Evolutionary conservation across 192 early-diverging fungal genomes (phyloP), one percentile per base, ranked within the genome.

Genomic region (Mortierella hygrophila): DNA sequence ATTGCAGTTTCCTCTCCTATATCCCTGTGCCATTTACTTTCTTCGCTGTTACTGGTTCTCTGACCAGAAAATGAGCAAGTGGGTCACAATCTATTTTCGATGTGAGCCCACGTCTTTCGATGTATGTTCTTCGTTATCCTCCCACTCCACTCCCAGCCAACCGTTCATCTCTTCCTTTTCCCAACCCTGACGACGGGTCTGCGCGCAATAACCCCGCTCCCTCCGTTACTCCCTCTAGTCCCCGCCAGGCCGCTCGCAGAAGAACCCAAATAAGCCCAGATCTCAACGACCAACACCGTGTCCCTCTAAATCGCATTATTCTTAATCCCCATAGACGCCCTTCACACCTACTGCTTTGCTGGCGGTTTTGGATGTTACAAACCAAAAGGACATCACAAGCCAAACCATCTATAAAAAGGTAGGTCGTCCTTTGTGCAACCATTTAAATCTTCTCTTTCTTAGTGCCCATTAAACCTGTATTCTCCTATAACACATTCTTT

Each of bases 381-480:
- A 32, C 60, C n/a, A 65, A 29, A 29, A 29, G 1, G 4, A 29
- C n/a, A 65, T 65, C 60, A 65, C 29, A 65, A 65, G 60, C 60
- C 60, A 65, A 21, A 29, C n/a, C 26, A 32, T 65, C 60, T 65
- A 65, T 32, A 65, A 65, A 65, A 65, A 65, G 60, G 60, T 32
- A 23, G 55, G 8, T 7, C 0, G 11, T 16, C 29, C 11, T 52
- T 65, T 35, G 60, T 65, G 60, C 60, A 15, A 65, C 60, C 60
- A 26, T 13, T 65, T 65, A 29, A 15, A 23, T 57, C 55, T 26
- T 55, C 21, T 21, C 6, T 21, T 21, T 20, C 42, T 63, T 63
- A 63, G 60, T 63, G 60, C 60, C 32, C 60, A 65, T 65, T 65
- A 65, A 65, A 35, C 60, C 26, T 65, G 55, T 32, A 15, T 65